Percentiles rank a stretch among this genome's conserved stretches.
Evolutionary conservation across 768 basidiomycete genomes (phyloP).

Genomic region (Serpula lacrymans): DNA sequence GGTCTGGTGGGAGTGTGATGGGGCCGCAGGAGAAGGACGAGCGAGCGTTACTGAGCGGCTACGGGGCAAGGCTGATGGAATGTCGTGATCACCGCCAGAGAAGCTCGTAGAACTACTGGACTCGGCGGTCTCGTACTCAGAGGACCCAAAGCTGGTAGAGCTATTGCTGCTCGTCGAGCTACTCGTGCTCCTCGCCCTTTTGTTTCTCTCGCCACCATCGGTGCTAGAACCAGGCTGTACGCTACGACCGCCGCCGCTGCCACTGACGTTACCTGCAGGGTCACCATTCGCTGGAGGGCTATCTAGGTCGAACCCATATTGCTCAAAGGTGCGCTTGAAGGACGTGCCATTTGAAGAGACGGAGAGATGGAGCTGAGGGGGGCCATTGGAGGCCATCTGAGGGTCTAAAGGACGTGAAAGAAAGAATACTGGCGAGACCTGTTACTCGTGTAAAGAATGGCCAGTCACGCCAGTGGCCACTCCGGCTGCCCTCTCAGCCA

Average conservation of each 20-base stretch:
- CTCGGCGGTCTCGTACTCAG: conserved; percentile 31
- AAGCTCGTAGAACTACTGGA: conserved; percentile 30
- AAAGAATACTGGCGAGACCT: conserved; percentile 6
- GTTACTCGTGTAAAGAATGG: too few species aligned
- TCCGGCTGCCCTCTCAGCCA: too few species aligned
- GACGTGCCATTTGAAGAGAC: conserved; percentile 48
- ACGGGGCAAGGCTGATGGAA: conserved; percentile 9
- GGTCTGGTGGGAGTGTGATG: conserved; percentile 30
- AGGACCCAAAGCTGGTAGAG: conserved; percentile 35
- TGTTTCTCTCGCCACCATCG: conserved; percentile 50
- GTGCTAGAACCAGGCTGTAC: conserved; percentile 8
- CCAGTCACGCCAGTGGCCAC: too few species aligned
- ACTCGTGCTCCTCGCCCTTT: conserved; percentile 54
- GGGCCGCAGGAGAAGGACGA: conserved; percentile 12
- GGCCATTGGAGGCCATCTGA: conserved; percentile 16
- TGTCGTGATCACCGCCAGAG: conserved; percentile 13
- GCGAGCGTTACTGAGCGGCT: conserved; percentile 16
- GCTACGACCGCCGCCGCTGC: conserved; percentile 17
- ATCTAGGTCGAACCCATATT: too few species aligned
- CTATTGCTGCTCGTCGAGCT: conserved; percentile 38
- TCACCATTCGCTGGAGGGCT: too few species aligned
- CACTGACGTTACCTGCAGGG: too few species aligned
- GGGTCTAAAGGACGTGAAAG: conserved; percentile 1
- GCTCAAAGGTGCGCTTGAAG: conserved; percentile 59
- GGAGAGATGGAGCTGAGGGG: conserved; percentile 53